phyloP scores from a whole-genome alignment of 805 yeast species.

The Wickerhamiella lipophila region DNA sequence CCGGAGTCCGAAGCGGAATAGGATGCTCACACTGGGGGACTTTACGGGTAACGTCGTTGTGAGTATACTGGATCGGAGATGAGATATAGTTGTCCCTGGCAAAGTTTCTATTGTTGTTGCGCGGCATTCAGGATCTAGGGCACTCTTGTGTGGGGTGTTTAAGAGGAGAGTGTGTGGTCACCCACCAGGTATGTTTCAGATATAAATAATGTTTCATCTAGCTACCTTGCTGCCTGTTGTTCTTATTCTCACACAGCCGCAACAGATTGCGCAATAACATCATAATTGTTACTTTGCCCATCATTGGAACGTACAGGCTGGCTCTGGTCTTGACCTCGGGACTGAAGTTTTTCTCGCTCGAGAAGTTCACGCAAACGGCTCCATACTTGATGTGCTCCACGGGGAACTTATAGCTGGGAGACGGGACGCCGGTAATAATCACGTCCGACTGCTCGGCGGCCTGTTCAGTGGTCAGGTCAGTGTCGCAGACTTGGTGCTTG shows the following conservation, averaged over 20 bases:
- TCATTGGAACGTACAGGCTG: constrained; percentile 84
- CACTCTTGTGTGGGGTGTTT: no score
- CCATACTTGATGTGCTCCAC: constrained; percentile 70
- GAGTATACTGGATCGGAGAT: not conserved
- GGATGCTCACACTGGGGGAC: constrained; percentile 1
- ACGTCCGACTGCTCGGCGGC: constrained; percentile 74
- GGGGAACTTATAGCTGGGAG: constrained; percentile 73
- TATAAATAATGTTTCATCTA: constrained; percentile 2
- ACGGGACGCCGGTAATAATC: constrained; percentile 91
- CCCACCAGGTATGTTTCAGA: not conserved
- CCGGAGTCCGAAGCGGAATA: constrained; percentile 1
- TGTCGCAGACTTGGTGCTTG: constrained; percentile 68
- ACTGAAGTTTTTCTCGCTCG: constrained; percentile 76
- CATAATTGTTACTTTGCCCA: constrained; percentile 92
- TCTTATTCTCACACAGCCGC: constrained; percentile 61
- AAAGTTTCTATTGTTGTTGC: not conserved
- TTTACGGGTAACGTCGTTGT: not conserved
- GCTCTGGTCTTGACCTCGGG: constrained; percentile 72
- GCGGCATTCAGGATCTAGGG: not conserved
- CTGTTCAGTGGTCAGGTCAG: constrained; percentile 41
- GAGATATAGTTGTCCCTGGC: not conserved
- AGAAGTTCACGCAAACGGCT: constrained; percentile 79
- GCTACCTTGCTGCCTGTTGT: constrained; percentile 4
- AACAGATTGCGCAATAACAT: constrained; percentile 85
- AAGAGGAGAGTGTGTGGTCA: no score